Conservation (phyloP, 140 eudicot genomes). For the Senecio squalidus region DNA sequence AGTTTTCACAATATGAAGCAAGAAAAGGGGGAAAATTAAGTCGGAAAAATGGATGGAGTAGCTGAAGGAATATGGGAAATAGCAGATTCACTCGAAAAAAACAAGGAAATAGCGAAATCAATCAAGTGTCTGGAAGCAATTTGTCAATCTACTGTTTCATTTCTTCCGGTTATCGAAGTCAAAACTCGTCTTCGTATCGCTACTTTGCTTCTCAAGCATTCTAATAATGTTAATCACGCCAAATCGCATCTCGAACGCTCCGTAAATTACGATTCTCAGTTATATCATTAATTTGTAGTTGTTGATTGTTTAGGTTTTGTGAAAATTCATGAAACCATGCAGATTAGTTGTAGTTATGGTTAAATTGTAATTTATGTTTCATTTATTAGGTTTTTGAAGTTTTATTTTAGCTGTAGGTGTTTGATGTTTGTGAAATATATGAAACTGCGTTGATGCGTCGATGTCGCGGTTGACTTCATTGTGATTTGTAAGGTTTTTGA, state of each 20-base stretch:
- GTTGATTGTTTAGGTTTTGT: too few species aligned
- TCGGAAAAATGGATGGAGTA: conserved; percentile 77
- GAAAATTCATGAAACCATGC: too few species aligned
- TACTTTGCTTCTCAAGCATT: conserved; percentile 61
- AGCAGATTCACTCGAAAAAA: conserved; percentile 71
- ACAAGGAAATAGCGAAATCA: conserved; percentile 54
- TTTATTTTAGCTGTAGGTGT: too few species aligned
- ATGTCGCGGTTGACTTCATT: too few species aligned
- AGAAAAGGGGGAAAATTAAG: not conserved
- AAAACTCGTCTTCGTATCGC: conserved; percentile 90
- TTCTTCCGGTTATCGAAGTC: conserved; percentile 76
- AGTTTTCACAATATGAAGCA: not conserved
- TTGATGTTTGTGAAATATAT: too few species aligned
- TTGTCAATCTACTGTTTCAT: conserved; percentile 75
- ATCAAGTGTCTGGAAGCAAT: conserved; percentile 88
- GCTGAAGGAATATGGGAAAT: conserved; percentile 95
- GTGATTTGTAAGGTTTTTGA: too few species aligned
- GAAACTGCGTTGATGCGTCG: too few species aligned
- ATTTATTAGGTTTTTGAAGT: too few species aligned
- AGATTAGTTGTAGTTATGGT: too few species aligned
- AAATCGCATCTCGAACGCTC: conserved; percentile 91
- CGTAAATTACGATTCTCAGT: conserved; percentile 28
- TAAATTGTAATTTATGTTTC: too few species aligned
- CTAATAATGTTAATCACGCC: conserved; percentile 80
- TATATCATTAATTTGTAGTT: too few species aligned